These are phyloP conservation scores for Hypericum perforatum DNA, from an alignment of 345 rosid species.

Conservation along the genomic window DNA sequence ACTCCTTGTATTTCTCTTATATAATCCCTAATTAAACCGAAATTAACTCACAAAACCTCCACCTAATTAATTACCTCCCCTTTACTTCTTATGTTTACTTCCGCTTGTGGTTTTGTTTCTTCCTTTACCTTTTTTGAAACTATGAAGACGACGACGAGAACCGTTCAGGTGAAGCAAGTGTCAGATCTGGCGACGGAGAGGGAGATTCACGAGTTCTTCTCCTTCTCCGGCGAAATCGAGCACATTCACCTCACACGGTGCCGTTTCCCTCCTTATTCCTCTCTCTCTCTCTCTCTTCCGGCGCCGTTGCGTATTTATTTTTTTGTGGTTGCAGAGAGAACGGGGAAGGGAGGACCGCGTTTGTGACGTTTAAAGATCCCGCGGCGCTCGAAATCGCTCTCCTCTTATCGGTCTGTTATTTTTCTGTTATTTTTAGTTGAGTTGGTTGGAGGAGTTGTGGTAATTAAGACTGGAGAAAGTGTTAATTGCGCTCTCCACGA, in stretches of 20 bases:
- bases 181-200: constrained; percentile 97
- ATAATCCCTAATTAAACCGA: no score
- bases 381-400: constrained; percentile 89
- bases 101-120: not conserved
- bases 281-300: not conserved
- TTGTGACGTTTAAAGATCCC: constrained; percentile 76
- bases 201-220: constrained; percentile 99
- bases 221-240: constrained; percentile 87
- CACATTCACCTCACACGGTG: constrained; percentile 55
- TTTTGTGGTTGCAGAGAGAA: constrained; percentile 37
- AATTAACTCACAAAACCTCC: no score
- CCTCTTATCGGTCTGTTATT: constrained; percentile 49
- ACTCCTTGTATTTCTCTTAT: no score
- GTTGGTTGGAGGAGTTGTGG: no score
- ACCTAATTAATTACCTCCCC: no score
- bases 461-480: no score
- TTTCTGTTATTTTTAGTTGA: no score
- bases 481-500: no score
- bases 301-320: constrained; percentile 14
- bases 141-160: constrained; percentile 36
- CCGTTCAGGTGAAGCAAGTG: constrained; percentile 63
- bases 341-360: constrained; percentile 45
- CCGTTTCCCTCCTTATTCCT: not conserved
- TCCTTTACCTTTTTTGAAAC: not conserved
- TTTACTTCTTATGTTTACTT: no score